A percentile compares a stretch with the other conserved stretches of the same genome.
phyloP scores from a whole-genome alignment of 257 asterid genomes.

The Solanum corneliomulleri region DNA sequence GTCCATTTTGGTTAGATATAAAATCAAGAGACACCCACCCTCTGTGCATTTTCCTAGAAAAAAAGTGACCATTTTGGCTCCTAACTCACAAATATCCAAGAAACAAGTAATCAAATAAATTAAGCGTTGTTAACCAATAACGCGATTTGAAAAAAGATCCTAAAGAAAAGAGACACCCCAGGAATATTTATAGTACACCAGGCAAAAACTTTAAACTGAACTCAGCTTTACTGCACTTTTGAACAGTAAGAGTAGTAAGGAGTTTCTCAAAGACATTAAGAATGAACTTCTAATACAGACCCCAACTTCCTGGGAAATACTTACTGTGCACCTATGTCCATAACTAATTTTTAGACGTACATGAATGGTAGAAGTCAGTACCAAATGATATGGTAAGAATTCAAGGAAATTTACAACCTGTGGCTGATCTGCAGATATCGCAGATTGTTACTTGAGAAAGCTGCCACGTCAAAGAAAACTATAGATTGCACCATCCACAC shows the following conservation, averaged over 20 bases:
- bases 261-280: background rate
- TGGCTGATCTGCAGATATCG: background rate
- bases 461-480: background rate
- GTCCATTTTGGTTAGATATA: background rate
- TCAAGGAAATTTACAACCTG: background rate
- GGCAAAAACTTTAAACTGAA: background rate
- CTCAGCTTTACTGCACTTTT: background rate
- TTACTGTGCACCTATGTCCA: background rate
- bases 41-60: background rate
- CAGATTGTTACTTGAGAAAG: background rate
- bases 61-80: background rate
- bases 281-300: slow-evolving; percentile 2
- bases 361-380: background rate
- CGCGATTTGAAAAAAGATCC: background rate
- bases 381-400: background rate
- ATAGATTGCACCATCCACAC: background rate
- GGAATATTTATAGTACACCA: background rate
- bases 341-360: background rate
- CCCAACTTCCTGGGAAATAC: background rate
- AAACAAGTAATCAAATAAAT: background rate
- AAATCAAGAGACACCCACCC: background rate
- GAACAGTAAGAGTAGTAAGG: background rate
- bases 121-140: background rate
- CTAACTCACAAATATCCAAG: background rate
- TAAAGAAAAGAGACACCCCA: background rate